Conservation (phyloP, 805 yeast genomes). For the Osmozyma mogii region DNA sequence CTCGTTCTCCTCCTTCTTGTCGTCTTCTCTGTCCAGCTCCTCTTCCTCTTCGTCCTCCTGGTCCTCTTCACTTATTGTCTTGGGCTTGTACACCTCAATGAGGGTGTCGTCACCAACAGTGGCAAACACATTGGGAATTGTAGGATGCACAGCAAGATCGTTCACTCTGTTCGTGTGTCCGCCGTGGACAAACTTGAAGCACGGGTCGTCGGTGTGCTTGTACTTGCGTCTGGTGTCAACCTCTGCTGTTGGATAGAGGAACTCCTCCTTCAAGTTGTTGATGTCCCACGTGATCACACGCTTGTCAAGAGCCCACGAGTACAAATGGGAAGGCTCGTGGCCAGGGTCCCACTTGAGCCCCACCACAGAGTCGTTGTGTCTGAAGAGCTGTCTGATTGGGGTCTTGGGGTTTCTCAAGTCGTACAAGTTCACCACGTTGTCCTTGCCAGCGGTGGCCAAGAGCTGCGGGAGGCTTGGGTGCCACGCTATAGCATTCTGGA, state of each 20-base stretch:
- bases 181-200: constrained; percentile 73
- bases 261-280: constrained; percentile 47
- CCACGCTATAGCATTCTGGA: constrained; percentile 64
- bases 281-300: constrained; percentile 74
- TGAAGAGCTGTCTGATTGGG: constrained; percentile 59
- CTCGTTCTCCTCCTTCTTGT: constrained; percentile 6
- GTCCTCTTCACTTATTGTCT: constrained; percentile 36
- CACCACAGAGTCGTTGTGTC: constrained; percentile 43
- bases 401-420: constrained; percentile 57
- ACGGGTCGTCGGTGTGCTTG: constrained; percentile 56
- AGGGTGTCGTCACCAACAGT: constrained; percentile 71
- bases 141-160: constrained; percentile 63
- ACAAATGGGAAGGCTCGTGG: constrained; percentile 41
- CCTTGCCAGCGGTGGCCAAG: constrained; percentile 73
- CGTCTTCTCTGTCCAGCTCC: constrained; percentile 19
- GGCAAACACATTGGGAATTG: constrained; percentile 47
- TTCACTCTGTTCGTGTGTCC: constrained; percentile 72
- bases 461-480: constrained; percentile 48
- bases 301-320: constrained; percentile 58
- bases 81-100: constrained; percentile 70
- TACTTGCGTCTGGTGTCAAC: constrained; percentile 35
- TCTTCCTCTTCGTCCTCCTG: constrained; percentile 15
- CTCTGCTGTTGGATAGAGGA: constrained; percentile 21
- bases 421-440: constrained; percentile 64
- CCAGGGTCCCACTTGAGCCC: constrained; percentile 44